These are phyloP conservation scores for Phaeoacremonium minimum DNA, from an alignment of 2,329 filamentous ascomycete genomes.

Conservation along the genomic window DNA sequence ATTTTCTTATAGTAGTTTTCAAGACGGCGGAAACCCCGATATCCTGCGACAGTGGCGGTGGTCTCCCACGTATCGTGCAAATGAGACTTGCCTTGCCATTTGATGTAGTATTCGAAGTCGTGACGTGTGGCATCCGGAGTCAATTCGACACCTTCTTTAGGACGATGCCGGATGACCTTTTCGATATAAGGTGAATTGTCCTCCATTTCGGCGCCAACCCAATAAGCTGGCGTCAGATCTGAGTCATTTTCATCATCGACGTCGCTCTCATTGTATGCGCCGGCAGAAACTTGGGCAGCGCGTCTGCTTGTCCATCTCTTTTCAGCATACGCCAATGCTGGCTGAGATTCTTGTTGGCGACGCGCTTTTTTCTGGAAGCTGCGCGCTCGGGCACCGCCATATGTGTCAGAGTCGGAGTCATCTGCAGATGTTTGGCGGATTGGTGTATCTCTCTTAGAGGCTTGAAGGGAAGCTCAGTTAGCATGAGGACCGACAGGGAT, in stretches of 20 bases:
- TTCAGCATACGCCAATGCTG: slow-evolving; percentile 66
- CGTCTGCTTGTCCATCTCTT: slow-evolving; percentile 89
- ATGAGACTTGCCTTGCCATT: slow-evolving; percentile 95
- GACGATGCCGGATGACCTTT: slow-evolving; percentile 80
- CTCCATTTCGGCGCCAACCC: slow-evolving; percentile 61
- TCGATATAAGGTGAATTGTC: slow-evolving; percentile 85
- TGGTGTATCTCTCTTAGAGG: slow-evolving; percentile 57
- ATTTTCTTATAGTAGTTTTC: slow-evolving; percentile 93
- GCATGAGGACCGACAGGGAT: slow-evolving; percentile 5
- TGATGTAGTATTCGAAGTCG: slow-evolving; percentile 89
- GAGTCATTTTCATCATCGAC: slow-evolving; percentile 62
- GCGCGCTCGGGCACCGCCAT: slow-evolving; percentile 71
- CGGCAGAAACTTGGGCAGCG: slow-evolving; percentile 65
- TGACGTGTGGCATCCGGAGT: slow-evolving; percentile 56
- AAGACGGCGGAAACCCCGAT: slow-evolving; percentile 79
- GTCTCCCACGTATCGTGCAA: slow-evolving; percentile 95
- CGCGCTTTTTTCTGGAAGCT: slow-evolving; percentile 72
- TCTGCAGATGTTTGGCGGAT: slow-evolving; percentile 47
- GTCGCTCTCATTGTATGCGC: slow-evolving; percentile 63
- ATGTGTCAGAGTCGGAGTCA: slow-evolving; percentile 70
- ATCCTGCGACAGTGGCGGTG: slow-evolving; percentile 67
- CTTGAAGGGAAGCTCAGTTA: slow-evolving; percentile 35
- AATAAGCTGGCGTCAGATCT: slow-evolving; percentile 66
- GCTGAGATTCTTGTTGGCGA: slow-evolving; percentile 64
- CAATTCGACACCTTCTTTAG: slow-evolving; percentile 63